phyloP scores from a whole-genome alignment of 2,329 filamentous ascomycete genomes.

The Colletotrichum cereale region DNA sequence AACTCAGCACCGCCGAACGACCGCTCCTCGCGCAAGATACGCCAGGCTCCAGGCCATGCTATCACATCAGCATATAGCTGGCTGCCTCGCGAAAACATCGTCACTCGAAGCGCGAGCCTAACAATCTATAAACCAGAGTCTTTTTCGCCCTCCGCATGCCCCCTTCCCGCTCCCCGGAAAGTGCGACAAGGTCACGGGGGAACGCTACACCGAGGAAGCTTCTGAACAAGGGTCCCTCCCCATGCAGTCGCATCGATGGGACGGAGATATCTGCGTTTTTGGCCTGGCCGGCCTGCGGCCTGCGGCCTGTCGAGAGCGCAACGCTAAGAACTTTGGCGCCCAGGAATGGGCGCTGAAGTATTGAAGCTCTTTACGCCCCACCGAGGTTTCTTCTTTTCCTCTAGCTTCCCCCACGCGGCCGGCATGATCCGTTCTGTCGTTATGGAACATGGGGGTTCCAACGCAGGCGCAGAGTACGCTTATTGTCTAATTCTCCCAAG shows the following conservation, averaged over 20 bases:
- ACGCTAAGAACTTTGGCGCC: constrained; percentile 3
- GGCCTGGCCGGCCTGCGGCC: constrained; percentile 16
- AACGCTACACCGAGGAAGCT: constrained; percentile 32
- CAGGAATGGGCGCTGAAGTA: constrained; percentile 10
- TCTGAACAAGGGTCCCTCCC: constrained; percentile 7
- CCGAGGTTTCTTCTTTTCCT: neutral
- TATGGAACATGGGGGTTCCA: neutral
- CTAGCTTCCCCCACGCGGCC: neutral
- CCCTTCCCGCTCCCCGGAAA: neutral
- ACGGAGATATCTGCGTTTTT: constrained; percentile 27
- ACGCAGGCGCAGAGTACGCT: neutral
- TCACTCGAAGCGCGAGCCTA: neutral
- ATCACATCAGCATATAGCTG: too few relatives aligned
- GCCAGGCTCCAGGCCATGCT: neutral
- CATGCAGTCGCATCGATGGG: constrained; percentile 23
- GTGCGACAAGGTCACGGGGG: constrained; percentile 5
- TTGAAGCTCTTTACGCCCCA: constrained; percentile 1
- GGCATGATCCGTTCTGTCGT: neutral
- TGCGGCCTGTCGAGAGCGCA: constrained; percentile 4
- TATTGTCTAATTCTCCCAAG: constrained; percentile 4
- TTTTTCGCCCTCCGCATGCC: too few relatives aligned
- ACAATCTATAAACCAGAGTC: neutral
- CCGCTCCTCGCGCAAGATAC: neutral
- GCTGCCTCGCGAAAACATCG: too few relatives aligned
- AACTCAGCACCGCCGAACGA: neutral